Evolutionary conservation across 1,139 yeast species (phyloP), one percentile per base, ranked within the genome.

Genomic region (Yamadazyma pseudoaaseri): DNA sequence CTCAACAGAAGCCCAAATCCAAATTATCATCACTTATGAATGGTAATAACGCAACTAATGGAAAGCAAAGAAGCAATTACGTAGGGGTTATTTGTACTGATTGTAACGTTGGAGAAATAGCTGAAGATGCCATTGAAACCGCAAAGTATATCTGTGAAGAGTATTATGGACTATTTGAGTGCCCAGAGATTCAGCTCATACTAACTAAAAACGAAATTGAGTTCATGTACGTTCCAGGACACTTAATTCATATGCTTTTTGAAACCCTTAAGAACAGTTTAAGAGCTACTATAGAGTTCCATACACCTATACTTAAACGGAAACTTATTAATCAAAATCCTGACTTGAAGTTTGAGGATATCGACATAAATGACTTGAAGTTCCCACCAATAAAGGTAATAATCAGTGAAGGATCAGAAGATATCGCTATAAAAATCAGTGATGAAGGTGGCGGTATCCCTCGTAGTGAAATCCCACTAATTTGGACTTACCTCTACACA

Each of bases 401-500:
- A 39, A 89, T 87, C 16, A 86, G 90, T n/a, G 87, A 86, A 55
- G 97, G 97, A 9, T 76, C 79, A 27, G 96, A 87, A 54, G 96
- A 89, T 54, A 86, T 89, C 43, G 89, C 96, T n/a, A 83, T 87
- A 48, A 89, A 89, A 57, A 81, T 87, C 39, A 81, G 92, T 27
- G 97, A 87, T 55, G 96, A 87, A 62, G 97, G 96, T 30, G 97
- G 96, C 26, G 96, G 96, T 18, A 86, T 89, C 41, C 86, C 96
- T 3, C 70, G 96, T 41, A 74, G 87, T 41, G 92, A 86, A 37
- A 76, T 86, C 16, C 95, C 95, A 2, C 69, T 85, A 42, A 86
- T 87, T 30, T 87, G 96, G 96, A 86, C 96, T 0, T 87, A 87
- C 54, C 73, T 89, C 58, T 87, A 87, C 60, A 87, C 96, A 5